phyloP scores from a whole-genome alignment of 176 grass and related monocot species.

The Triticum dicoccoides region DNA sequence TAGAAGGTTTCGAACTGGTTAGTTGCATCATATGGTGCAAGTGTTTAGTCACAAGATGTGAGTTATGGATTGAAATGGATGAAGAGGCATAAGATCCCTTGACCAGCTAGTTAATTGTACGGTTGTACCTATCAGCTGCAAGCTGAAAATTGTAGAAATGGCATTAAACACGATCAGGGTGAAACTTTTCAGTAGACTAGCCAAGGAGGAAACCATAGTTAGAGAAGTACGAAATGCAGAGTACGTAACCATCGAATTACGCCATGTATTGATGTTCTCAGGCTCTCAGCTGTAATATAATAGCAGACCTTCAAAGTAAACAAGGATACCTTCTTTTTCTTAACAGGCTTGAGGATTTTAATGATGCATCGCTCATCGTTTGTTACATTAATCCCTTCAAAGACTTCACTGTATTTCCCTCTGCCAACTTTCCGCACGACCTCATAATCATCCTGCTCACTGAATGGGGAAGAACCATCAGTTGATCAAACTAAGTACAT shows the following conservation, averaged over 20 bases:
- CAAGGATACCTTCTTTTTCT: conserved; percentile 75
- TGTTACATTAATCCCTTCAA: conserved; percentile 72
- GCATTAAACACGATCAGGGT: conserved; percentile 8
- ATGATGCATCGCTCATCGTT: conserved; percentile 62
- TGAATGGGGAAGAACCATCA: conserved; percentile 20
- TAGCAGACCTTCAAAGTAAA: conserved; percentile 23
- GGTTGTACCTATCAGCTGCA: neutral
- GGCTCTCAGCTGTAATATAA: neutral
- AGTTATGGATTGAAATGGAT: neutral
- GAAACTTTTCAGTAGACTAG: neutral
- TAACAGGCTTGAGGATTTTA: conserved; percentile 86
- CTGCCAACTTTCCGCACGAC: conserved; percentile 69
- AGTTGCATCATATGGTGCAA: neutral
- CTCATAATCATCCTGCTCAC: conserved; percentile 80
- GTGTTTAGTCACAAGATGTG: neutral
- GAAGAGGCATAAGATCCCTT: neutral
- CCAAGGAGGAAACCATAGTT: neutral
- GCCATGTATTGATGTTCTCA: neutral
- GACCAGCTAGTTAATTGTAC: neutral
- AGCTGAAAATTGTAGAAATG: neutral
- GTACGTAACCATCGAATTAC: conserved; percentile 1
- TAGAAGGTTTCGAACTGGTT: neutral
- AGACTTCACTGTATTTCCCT: conserved; percentile 80
- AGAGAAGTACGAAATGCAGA: neutral
- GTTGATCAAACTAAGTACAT: neutral